A percentile compares a stretch with the other conserved stretches of the same genome.
Evolutionary conservation across 768 basidiomycete genomes (phyloP).

Genomic region (Myochromella boudieri): DNA sequence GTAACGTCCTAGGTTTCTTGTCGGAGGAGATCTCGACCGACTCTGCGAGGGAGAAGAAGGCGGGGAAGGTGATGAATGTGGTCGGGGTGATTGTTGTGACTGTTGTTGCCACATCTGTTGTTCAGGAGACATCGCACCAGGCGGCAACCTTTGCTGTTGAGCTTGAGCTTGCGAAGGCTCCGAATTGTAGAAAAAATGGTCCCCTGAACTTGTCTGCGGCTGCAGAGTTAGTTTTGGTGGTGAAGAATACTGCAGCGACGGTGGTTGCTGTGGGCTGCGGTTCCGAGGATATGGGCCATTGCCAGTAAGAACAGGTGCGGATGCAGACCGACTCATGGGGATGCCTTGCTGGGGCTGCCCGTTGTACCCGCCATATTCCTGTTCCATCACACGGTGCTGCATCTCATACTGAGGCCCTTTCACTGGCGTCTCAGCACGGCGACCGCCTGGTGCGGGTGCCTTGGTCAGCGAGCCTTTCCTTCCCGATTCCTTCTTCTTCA

Average conservation of each 20-base stretch:
- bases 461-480: conserved; percentile 70
- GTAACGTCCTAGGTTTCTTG: conserved; percentile 24
- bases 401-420: conserved; percentile 91
- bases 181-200: conserved; percentile 39
- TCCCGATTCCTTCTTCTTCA: conserved; percentile 55
- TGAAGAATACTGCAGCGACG: conserved; percentile 18
- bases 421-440: conserved; percentile 84
- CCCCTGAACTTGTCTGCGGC: conserved; percentile 28
- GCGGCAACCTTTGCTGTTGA: conserved; percentile 46
- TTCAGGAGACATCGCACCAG: conserved; percentile 62
- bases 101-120: conserved; percentile 28
- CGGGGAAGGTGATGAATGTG: conserved; percentile 24
- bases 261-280: conserved; percentile 22
- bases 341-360: conserved; percentile 32
- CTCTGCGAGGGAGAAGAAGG: conserved; percentile 27
- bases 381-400: conserved; percentile 91
- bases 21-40: conserved; percentile 58
- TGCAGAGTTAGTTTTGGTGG: conserved; percentile 20
- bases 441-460: conserved; percentile 43
- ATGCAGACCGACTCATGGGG: conserved; percentile 23
- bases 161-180: conserved; percentile 27
- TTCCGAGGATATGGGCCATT: conserved; percentile 32
- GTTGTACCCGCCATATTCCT: conserved; percentile 66
- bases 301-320: conserved; percentile 20
- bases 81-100: conserved; percentile 27